Conservation (phyloP, 1,284 basidiomycete species). For the Naganishia sp. region DNA sequence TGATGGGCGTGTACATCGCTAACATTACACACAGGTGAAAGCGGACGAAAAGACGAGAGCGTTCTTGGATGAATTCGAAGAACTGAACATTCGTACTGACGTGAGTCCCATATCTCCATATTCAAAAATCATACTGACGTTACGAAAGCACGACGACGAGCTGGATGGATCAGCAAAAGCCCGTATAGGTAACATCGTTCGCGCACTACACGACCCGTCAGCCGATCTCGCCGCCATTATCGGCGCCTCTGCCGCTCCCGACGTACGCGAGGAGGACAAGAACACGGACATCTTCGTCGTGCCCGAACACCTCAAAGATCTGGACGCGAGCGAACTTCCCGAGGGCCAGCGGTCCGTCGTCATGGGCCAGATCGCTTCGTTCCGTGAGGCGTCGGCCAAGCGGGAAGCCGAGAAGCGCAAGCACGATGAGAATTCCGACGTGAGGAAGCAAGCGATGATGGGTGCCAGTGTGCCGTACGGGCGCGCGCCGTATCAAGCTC, state of each 20-base stretch:
- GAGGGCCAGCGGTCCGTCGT: constrained; percentile 91
- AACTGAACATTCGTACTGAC: constrained; percentile 74
- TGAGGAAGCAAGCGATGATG: constrained; percentile 23
- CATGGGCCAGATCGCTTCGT: constrained; percentile 90
- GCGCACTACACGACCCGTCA: constrained; percentile 48
- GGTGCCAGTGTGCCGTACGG: constrained; percentile 9
- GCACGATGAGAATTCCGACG: constrained; percentile 59
- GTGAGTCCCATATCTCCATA: constrained; percentile 57
- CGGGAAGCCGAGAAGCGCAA: constrained; percentile 79
- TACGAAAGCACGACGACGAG: constrained; percentile 49
- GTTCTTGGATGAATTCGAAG: constrained; percentile 79
- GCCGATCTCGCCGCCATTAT: constrained; percentile 47
- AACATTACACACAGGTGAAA: constrained; percentile 66
- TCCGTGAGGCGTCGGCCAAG: constrained; percentile 81
- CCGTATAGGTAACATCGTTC: constrained; percentile 50
- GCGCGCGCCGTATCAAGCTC: not conserved
- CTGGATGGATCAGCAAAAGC: constrained; percentile 48
- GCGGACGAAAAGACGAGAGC: constrained; percentile 88
- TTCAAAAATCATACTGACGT: not conserved
- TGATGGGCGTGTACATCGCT: not conserved
- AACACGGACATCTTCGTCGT: constrained; percentile 70
- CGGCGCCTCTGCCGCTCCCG: constrained; percentile 46
- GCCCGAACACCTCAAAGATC: constrained; percentile 89
- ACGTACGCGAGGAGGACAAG: constrained; percentile 67
- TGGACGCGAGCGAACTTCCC: constrained; percentile 92